Evolutionary conservation across 371 early-diverging fungal genomes (phyloP), one percentile per base, ranked within the genome.

Genomic region (Entomophthora muscae): DNA sequence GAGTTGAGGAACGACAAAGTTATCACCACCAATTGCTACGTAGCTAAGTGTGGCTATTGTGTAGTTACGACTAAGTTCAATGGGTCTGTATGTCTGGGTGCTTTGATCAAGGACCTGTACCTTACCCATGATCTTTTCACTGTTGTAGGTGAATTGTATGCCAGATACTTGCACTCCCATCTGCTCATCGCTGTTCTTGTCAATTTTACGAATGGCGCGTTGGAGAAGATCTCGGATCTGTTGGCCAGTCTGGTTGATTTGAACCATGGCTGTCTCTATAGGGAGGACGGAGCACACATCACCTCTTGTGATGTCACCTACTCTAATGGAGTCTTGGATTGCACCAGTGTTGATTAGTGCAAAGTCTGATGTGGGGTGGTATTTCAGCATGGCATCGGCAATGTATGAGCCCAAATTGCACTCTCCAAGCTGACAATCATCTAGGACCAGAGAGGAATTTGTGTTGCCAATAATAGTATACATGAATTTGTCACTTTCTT

Each of bases 11-110:
- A 63, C 63, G 29, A 79, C 64, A 56, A 83, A 71, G 51, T 75
- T 76, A 68, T 85, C 84, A 30, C 83, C 85, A 30, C 83, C 83
- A 7, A 62, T 71, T 28, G 76, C 68, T 23, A 80, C 53, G 71
- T 76, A 84, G 52, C 81, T 81, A 28, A 77, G 63, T 0, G 81
- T 80, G n/a, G 69, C 69, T 3, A 76, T 64, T 26, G 64, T 70
- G 67, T 83, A 85, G 22, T 64, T 63, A 5, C 69, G 69, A 12
- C 33, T 52, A 1, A 57, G 57, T 5, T 70, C 74, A 7, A 81
- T 28, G 3, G 64, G 22, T 17, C 64, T 54, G 65, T 64, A 72
- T 13, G 10, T 32, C 3, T 31, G n/a, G 26, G 62, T 63, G 3
- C 60, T 61, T 12, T 51, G 63, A 63, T 58, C 52, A 23, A 32